phyloP scores from a whole-genome alignment of 2,329 filamentous ascomycete genomes.

The Pseudonectria buxi region DNA sequence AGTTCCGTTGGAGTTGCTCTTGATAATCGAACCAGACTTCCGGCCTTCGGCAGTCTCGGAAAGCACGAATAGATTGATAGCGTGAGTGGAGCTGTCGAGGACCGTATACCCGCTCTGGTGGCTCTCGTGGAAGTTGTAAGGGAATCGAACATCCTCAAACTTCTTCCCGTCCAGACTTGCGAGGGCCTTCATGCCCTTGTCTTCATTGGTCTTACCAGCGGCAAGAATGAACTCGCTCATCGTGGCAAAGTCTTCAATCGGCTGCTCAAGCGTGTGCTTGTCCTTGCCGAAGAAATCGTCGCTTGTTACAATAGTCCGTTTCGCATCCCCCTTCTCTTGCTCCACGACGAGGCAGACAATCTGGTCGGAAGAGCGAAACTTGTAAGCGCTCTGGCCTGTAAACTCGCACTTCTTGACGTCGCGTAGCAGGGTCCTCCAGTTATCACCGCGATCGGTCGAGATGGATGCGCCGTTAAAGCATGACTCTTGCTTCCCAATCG shows the following conservation, averaged over 20 bases:
- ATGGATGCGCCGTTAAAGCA: conserved; percentile 73
- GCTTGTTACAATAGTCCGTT: conserved; percentile 67
- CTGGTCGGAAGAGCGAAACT: conserved; percentile 45
- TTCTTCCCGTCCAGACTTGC: conserved; percentile 76
- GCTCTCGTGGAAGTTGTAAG: conserved; percentile 71
- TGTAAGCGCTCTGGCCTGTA: conserved; percentile 57
- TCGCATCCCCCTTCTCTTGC: conserved; percentile 53
- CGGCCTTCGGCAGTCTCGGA: conserved; percentile 59
- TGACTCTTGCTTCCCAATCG: conserved; percentile 37
- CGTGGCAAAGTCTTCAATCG: conserved; percentile 76
- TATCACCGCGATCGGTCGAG: conserved; percentile 70
- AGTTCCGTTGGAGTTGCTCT: conserved; percentile 97
- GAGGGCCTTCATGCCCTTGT: conserved; percentile 67
- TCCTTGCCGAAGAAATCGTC: conserved; percentile 68
- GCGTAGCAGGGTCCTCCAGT: conserved; percentile 68
- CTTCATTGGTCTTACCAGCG: conserved; percentile 56
- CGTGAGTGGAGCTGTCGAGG: conserved; percentile 88
- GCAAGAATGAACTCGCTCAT: conserved; percentile 97
- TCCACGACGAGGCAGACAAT: conserved; percentile 52
- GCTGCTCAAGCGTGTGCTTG: conserved; percentile 44
- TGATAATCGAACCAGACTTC: conserved; percentile 81
- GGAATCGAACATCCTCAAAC: conserved; percentile 82
- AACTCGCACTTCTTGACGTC: conserved; percentile 83
- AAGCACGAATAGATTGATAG: conserved; percentile 88
- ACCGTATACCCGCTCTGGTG: conserved; percentile 85